Percentiles rank a stretch among this genome's conserved stretches.
phyloP scores from a whole-genome alignment of 75 land plant genomes.

The Ceratopteris richardii region DNA sequence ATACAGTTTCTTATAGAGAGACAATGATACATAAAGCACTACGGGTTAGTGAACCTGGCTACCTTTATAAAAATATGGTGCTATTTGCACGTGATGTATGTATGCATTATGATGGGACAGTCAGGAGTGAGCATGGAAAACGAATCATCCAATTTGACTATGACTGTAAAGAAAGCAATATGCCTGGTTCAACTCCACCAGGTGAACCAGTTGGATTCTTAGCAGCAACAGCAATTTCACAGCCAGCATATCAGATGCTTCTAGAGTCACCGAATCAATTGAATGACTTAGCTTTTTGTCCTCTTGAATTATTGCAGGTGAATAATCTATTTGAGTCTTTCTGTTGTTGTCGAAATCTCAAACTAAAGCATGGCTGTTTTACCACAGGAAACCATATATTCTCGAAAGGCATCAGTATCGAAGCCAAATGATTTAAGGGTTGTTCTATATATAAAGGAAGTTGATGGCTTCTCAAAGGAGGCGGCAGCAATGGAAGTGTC shows the following conservation, averaged over 20 bases:
- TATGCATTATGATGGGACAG: slow-evolving; percentile 83
- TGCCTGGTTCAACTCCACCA: slow-evolving; percentile 17
- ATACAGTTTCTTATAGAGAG: slow-evolving; percentile 66
- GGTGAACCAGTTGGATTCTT: slow-evolving; percentile 95
- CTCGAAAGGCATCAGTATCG: slow-evolving; percentile 34
- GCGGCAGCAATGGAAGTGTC: neutral
- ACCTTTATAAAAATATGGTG: slow-evolving; percentile 81
- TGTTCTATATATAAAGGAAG: slow-evolving; percentile 14
- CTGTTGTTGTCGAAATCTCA: neutral
- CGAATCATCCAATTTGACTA: slow-evolving; percentile 72
- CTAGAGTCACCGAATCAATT: slow-evolving; percentile 46
- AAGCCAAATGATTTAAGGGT: slow-evolving; percentile 50
- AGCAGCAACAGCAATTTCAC: slow-evolving; percentile 90
- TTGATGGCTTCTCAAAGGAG: neutral
- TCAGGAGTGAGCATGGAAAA: slow-evolving; percentile 62
- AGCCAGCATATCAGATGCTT: slow-evolving; percentile 87
- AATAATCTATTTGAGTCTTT: slow-evolving; percentile 7
- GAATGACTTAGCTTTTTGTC: slow-evolving; percentile 44
- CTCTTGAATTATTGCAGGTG: slow-evolving; percentile 87
- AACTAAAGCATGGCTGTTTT: neutral
- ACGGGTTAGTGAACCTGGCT: slow-evolving; percentile 84
- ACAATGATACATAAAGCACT: slow-evolving; percentile 53
- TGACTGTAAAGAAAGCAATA: slow-evolving; percentile 18
- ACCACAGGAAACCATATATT: slow-evolving; percentile 65
- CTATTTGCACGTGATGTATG: slow-evolving; percentile 78